Base-by-base conservation (phyloP, 345 rosid species). In the Lepidium didymum region DNA sequence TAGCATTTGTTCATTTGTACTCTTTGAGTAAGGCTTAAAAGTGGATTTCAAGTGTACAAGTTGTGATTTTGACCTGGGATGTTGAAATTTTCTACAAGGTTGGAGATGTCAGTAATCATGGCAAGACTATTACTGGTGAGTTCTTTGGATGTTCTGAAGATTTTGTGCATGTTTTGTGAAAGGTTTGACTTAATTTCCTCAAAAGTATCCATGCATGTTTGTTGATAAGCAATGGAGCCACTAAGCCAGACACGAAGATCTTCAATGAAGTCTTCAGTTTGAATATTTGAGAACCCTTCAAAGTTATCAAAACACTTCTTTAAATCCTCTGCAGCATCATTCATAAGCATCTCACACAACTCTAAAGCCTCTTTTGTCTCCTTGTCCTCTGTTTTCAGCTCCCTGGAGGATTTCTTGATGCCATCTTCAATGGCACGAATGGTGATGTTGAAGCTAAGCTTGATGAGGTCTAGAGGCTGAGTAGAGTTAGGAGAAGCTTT, bases 101-200 rank as follows among this genome's bases (percentile, higher is more conserved):
- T 55, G 13, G 84, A 50, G 1, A 88, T 49, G 43, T 78, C 77
- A 5, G 71, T 57, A 33, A 87, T 72, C 87, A 89, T 88, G 16
- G 89, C 90, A 11, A 92, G 81, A 10, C 85, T 86, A 59, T 89
- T 92, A 73, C 85, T 81, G 1, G 94, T 84, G 4, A 86, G 85
- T 62, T 83, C 75, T 23, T 67, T 73, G 1, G 90, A 78, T 10
- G 67, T 46, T 47, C 54, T 50, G 45, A 89, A 56, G 13, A 84
- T 16, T 8, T 62, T 50, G 49, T 68, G 72, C 89, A 89, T 85
- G 49, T 83, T 83, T 33, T 69, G 38, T 0, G 81, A 88, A 0
- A 82, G 74, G 0, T 66, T 58, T 1, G 71, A 74, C 0, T 86
- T 79, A 7, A 86, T 80, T 79, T 92, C 87, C 13, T 73, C 67